Percentiles rank a stretch among this genome's conserved stretches.
phyloP scores from a whole-genome alignment of 768 basidiomycete genomes.

The Psilocybe cubensis region DNA sequence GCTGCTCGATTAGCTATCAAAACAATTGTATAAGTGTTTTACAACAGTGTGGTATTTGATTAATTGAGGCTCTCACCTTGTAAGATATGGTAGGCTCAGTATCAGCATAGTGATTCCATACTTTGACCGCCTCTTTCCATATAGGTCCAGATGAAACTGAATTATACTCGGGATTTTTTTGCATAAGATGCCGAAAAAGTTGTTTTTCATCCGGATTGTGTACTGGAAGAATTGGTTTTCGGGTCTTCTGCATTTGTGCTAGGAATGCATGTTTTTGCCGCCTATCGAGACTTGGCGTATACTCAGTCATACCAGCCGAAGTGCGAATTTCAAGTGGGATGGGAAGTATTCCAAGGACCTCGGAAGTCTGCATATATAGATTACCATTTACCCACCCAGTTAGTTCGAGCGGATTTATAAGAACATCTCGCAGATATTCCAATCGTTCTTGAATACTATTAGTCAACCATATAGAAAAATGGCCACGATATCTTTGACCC shows the following conservation, averaged over 20 bases:
- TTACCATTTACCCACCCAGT: conserved; percentile 24
- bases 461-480: conserved; percentile 25
- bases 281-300: background rate
- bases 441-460: conserved; percentile 22
- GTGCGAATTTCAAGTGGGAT: conserved; percentile 3
- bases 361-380: conserved; percentile 18
- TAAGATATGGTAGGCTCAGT: conserved; percentile 9
- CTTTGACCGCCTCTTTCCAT: conserved; percentile 12
- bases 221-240: too few relatives aligned
- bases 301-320: conserved; percentile 9
- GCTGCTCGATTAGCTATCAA: conserved; percentile 15
- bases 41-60: background rate
- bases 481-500: conserved; percentile 23
- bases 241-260: too few relatives aligned
- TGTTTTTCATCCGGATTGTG: too few relatives aligned
- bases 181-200: too few relatives aligned
- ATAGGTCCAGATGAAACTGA: conserved; percentile 2
- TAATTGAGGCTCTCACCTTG: conserved; percentile 11
- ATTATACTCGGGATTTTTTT: conserved; percentile 6
- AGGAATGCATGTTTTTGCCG: too few relatives aligned
- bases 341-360: conserved; percentile 16
- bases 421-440: conserved; percentile 5
- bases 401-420: background rate
- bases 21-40: background rate
- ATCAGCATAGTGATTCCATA: conserved; percentile 18